Base-by-base conservation (phyloP, 1,139 yeast genomes). In the Suhomyces anneliseae region DNA sequence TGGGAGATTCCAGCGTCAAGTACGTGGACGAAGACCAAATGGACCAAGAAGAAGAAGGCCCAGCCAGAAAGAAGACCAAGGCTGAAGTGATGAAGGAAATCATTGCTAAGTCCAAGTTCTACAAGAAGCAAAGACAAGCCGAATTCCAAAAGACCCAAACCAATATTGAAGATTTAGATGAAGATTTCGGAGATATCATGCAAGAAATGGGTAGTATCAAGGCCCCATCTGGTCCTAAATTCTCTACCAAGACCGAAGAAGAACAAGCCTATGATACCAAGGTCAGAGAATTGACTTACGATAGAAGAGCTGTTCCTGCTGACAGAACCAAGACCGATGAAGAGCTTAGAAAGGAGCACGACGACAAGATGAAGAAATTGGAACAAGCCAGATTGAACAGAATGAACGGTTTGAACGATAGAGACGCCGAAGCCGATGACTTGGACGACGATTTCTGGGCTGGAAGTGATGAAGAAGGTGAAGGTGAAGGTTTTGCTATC, bases 51-150 rank as follows among this genome's bases (percentile, higher is more conserved):
- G 75, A 64, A 6, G 57, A 47, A n/a, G 57, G 52, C 26, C 73
- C 76, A 7, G 72, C 74, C 31, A 79, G 83, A 50, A 89, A 87
- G 65, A 95, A 90, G 70, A 81, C 93, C 31, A 92, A 93, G 63
- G 88, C 90, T 39, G 99, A 95, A 65, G 96, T 95, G 37, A 93
- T 95, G 99, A 85, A 89, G 59, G 99, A 95, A 66, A 82, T 95
- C 47, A 93, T 95, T 53, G 96, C 97, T 38, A 95, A 95, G 67
- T 90, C 97, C 9, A 95, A 95, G 64, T 82, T 83, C 64, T 82
- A 92, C 68, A 93, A 90, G 63, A 85, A 85, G 43, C 95, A 90
- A 67, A 82, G 99, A 60, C 98, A 95, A 68, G 73, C 78, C 60
- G 81, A 83, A 42, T 88, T 87, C 57, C 85, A 83, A 45, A 80